These are phyloP conservation scores for Cairneyella variabilis DNA, from an alignment of 495 filamentous ascomycete species.

Conservation along the genomic window DNA sequence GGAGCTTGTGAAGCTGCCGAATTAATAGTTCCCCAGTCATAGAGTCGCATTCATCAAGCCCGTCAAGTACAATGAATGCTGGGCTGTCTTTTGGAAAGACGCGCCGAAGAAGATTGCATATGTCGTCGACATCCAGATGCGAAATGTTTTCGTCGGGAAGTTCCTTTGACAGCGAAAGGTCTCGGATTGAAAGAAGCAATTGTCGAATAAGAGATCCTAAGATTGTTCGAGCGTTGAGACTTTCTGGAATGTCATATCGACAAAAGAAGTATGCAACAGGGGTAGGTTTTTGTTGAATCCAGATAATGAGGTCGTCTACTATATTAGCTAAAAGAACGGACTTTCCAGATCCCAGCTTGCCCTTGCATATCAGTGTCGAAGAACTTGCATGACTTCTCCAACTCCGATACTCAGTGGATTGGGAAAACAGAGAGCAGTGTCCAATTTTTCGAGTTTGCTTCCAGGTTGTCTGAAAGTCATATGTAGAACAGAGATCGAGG, in stretches of 20 bases:
- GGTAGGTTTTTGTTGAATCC: conserved; percentile 12
- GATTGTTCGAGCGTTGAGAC: conserved; percentile 35
- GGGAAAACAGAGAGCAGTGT: conserved; percentile 29
- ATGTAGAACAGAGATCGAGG: conserved; percentile 37
- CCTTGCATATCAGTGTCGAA: conserved; percentile 34
- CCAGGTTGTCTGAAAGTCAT: conserved; percentile 38
- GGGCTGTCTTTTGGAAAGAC: conserved; percentile 16
- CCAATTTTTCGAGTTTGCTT: conserved; percentile 40
- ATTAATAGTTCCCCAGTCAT: conserved; percentile 24
- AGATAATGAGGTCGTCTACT: conserved; percentile 36
- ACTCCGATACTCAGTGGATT: conserved; percentile 27
- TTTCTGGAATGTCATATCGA: conserved; percentile 35
- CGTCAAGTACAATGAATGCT: conserved; percentile 33
- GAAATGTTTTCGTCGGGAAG: conserved; percentile 16
- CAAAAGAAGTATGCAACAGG: conserved; percentile 47
- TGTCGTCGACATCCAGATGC: conserved; percentile 20
- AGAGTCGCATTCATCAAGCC: conserved; percentile 34
- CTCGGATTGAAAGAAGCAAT: conserved; percentile 25
- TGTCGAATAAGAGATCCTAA: conserved; percentile 39
- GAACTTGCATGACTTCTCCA: conserved; percentile 32
- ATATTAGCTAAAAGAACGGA: conserved; percentile 41
- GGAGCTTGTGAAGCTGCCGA: conserved; percentile 24
- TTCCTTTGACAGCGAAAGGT: conserved; percentile 17
- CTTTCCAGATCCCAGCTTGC: conserved; percentile 41
- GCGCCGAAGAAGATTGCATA: conserved; percentile 22